A percentile compares a stretch with the other conserved stretches of the same genome.
Evolutionary conservation across 2,329 filamentous ascomycete genomes (phyloP).

Genomic region (Rhinocladiella mackenziei): DNA sequence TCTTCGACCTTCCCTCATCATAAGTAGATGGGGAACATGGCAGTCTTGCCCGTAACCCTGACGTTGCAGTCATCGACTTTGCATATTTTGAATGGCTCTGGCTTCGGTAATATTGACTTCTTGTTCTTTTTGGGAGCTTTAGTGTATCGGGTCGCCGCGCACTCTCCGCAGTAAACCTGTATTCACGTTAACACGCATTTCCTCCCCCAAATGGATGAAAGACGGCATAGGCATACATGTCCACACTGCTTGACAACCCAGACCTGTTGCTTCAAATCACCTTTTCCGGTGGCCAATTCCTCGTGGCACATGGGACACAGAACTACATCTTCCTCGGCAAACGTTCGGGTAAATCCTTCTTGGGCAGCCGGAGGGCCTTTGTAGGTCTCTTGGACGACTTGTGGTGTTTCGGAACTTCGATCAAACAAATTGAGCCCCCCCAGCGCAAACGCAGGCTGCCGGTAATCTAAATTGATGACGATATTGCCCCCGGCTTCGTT

Average conservation of each 20-base stretch:
- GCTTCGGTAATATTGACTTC: conserved; percentile 28
- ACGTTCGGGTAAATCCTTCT: conserved; percentile 76
- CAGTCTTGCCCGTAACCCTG: conserved; percentile 36
- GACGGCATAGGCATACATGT: conserved; percentile 61
- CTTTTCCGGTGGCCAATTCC: conserved; percentile 71
- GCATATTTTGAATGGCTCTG: conserved; percentile 44
- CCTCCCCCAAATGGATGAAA: conserved; percentile 3
- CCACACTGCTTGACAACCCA: conserved; percentile 90
- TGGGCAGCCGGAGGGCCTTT: conserved; percentile 61
- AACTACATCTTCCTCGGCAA: conserved; percentile 66
- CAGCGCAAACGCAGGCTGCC: conserved; percentile 41
- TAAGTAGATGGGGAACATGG: conserved; percentile 48
- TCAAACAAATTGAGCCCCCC: conserved; percentile 24
- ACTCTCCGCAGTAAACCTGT: conserved; percentile 49
- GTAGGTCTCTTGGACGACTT: conserved; percentile 40
- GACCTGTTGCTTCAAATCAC: conserved; percentile 71
- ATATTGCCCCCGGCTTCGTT: conserved; percentile 26
- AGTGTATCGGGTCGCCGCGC: conserved; percentile 39
- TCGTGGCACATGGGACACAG: conserved; percentile 83
- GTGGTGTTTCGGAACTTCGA: conserved; percentile 26
- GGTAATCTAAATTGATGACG: conserved; percentile 38
- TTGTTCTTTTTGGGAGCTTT: conserved; percentile 32
- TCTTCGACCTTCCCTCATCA: conserved; percentile 28
- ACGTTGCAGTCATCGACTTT: conserved; percentile 42
- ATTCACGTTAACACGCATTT: conserved; percentile 10